Percentiles rank a stretch among this genome's conserved stretches.
phyloP scores from a whole-genome alignment of 345 rosid genomes.

The Cardamine occulta region DNA sequence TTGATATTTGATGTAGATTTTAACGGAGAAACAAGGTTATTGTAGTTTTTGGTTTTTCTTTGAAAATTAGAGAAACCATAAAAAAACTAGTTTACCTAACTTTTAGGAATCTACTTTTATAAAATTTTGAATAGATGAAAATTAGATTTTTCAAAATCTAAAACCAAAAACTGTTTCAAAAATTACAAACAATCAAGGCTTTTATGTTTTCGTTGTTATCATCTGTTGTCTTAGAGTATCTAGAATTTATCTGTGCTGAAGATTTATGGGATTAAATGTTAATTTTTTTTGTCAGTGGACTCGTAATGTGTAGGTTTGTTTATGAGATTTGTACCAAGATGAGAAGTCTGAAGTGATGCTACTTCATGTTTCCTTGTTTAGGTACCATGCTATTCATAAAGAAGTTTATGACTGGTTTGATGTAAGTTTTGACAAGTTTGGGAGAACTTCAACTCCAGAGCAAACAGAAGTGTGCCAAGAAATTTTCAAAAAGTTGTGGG shows the following conservation, averaged over 20 bases:
- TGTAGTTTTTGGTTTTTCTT: no score
- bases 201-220: not conserved
- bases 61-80: no score
- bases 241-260: not conserved
- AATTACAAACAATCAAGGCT: no score
- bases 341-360: conserved; percentile 8
- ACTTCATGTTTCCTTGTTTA: conserved; percentile 34
- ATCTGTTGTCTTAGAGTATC: not conserved
- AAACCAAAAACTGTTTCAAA: no score
- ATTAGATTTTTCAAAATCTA: no score
- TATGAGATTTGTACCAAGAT: conserved; percentile 1
- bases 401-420: conserved; percentile 91
- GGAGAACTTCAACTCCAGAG: conserved; percentile 83
- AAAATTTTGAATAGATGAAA: no score
- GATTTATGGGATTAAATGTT: not conserved
- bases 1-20: no score
- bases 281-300: not conserved
- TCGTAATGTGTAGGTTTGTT: not conserved
- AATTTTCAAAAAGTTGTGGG: conserved; percentile 76
- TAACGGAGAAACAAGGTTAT: no score
- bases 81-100: no score
- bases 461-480: conserved; percentile 94
- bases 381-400: conserved; percentile 87
- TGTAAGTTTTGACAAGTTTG: conserved; percentile 91
- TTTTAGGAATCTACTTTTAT: no score